Evolutionary conservation across 495 filamentous ascomycete genomes (phyloP), one percentile per base, ranked within the genome.

Genomic region (Sabuloglossum arenarium): DNA sequence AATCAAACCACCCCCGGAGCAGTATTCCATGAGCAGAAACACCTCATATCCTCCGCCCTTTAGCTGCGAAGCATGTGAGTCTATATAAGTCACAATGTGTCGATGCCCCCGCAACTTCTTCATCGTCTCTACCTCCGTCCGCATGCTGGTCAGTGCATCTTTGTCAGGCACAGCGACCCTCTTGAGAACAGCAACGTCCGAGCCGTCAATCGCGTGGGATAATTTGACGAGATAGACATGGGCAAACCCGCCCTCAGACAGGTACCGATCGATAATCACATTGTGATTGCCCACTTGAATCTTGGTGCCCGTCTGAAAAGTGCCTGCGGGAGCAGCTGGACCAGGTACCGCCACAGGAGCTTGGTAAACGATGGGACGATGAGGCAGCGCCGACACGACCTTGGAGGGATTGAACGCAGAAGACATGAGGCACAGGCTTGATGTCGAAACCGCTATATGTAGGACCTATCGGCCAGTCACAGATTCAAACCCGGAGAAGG

Each of bases 61-160:
- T 58, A 96, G 73, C 68, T 95, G 88, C 1, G 86, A 94, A 27
- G 91, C 91, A 71, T 98, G 91, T 54, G 88, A 95, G 72, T 98
- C 91, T 67, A 97, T 86, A 68, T 98, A 98, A 52, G 83, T 94
- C 62, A 98, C 91, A 64, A 98, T 96, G 60, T 91, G 84, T 54
- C 79, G 80, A 72, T 96, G 91, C 32, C 93, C 93, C 74, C 93
- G 94, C 58, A 98, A 73, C 64, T 89, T 86, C 79, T 98, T 98
- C 91, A 98, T 98, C 21, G 91, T 98, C 70, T 98, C 91, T 55
- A 97, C 91, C 74, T 98, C 91, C 57, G 84, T 97, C 64, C 93
- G 83, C 91, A 97, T 96, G 67, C 81, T 88, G 29, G 88, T 85
- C 66, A 98, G 75, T 53, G 88, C 78, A 62, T 91, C 82, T 73